A percentile compares a stretch with the other conserved stretches of the same genome.
Evolutionary conservation across 1,139 yeast genomes (phyloP).

Genomic region (Diutina siamensis): DNA sequence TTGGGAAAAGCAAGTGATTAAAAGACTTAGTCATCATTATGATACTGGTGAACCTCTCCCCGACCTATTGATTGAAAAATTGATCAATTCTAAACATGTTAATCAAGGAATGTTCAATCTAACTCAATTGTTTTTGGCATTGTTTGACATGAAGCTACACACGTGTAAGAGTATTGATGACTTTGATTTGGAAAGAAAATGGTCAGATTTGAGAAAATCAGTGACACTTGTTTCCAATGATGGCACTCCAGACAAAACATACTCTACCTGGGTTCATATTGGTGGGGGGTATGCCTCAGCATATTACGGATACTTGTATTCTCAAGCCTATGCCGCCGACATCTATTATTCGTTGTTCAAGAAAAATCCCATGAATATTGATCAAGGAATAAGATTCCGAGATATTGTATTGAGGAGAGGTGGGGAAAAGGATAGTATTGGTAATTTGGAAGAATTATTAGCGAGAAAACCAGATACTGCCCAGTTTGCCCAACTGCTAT

Average conservation of each 20-base stretch:
- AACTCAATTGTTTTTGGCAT: slow-evolving; percentile 67
- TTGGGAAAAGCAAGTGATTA: slow-evolving; percentile 57
- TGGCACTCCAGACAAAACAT: slow-evolving; percentile 47
- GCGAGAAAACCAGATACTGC: slow-evolving; percentile 67
- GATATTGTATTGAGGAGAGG: slow-evolving; percentile 62
- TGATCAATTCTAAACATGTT: slow-evolving; percentile 60
- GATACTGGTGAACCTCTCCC: slow-evolving; percentile 46
- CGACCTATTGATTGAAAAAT: slow-evolving; percentile 46
- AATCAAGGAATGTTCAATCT: slow-evolving; percentile 60
- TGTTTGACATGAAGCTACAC: slow-evolving; percentile 67
- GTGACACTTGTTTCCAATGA: slow-evolving; percentile 48
- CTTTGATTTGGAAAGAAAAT: slow-evolving; percentile 28
- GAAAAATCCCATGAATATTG: slow-evolving; percentile 51
- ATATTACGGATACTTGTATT: slow-evolving; percentile 79
- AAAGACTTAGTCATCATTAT: slow-evolving; percentile 54
- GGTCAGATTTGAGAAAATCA: slow-evolving; percentile 58
- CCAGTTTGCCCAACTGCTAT: slow-evolving; percentile 48
- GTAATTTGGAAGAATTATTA: slow-evolving; percentile 49
- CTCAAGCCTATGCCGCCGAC: slow-evolving; percentile 77
- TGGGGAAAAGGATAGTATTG: slow-evolving; percentile 60
- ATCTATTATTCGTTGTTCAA: slow-evolving; percentile 64
- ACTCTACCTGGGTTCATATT: slow-evolving; percentile 70
- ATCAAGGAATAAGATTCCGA: slow-evolving; percentile 54
- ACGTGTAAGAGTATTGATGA: slow-evolving; percentile 31
- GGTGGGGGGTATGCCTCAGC: slow-evolving; percentile 81